phyloP scores from a whole-genome alignment of 2,329 filamentous ascomycete genomes.

The Colletotrichum sp. region DNA sequence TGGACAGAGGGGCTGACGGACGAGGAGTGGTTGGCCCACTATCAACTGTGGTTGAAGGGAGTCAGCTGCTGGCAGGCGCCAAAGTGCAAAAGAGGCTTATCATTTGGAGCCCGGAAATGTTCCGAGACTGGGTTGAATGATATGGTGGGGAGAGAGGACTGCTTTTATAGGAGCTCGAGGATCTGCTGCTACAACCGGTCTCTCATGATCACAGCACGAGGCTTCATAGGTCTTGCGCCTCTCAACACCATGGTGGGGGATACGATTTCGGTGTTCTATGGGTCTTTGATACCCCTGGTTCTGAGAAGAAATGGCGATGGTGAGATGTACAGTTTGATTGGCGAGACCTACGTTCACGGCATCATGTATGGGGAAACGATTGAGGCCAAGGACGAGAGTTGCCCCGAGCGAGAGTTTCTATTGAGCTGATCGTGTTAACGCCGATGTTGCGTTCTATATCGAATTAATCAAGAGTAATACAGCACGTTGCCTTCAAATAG shows the following conservation, averaged over 20 bases:
- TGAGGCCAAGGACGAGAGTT: not conserved
- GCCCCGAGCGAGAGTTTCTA: not conserved
- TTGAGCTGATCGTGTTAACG: not conserved
- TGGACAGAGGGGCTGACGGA: not conserved
- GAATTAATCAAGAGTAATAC: slow-evolving; percentile 25
- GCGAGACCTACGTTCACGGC: not conserved
- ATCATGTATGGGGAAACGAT: not conserved
- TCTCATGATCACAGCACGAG: not conserved
- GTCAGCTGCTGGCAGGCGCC: not conserved
- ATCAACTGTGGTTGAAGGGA: not conserved
- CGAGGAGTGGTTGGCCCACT: not conserved
- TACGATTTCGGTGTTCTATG: not conserved
- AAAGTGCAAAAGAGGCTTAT: not conserved
- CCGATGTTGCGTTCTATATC: not conserved
- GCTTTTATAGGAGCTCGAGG: not conserved
- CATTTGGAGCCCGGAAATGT: not conserved
- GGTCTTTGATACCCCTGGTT: not conserved
- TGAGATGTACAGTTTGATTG: not conserved
- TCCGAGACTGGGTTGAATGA: not conserved
- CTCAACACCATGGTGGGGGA: not conserved
- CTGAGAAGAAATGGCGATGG: not conserved
- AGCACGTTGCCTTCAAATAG: slow-evolving; percentile 35
- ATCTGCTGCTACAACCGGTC: not conserved
- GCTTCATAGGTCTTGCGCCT: not conserved
- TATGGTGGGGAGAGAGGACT: not conserved